Conservation (phyloP, 2,329 filamentous ascomycete species). For the Verticillium zaregamsianum region DNA sequence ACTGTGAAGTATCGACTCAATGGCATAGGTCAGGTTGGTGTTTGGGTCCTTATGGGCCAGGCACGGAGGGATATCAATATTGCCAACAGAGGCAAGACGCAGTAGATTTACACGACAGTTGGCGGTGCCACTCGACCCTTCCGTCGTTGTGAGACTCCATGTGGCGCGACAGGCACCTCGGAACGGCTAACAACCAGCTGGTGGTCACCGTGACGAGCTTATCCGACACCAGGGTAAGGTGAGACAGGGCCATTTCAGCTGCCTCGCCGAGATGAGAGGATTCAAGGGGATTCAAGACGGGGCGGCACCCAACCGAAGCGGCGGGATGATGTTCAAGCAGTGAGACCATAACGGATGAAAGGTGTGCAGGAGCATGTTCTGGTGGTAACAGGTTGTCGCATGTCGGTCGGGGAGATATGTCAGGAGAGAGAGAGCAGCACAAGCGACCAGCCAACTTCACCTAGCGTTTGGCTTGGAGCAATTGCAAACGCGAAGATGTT, state of each 20-base stretch:
- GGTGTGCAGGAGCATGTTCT: not conserved
- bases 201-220: not conserved
- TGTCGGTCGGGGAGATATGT: too few relatives aligned
- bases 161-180: not conserved
- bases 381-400: not conserved
- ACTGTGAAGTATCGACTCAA: not conserved
- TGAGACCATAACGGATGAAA: not conserved
- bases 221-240: not conserved
- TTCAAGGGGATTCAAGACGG: not conserved
- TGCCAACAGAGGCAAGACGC: not conserved
- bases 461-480: too few relatives aligned
- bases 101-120: not conserved
- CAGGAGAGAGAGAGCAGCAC: too few relatives aligned
- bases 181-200: not conserved
- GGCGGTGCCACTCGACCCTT: not conserved
- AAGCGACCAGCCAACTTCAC: too few relatives aligned
- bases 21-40: not conserved
- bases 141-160: not conserved
- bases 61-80: not conserved
- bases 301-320: not conserved
- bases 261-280: not conserved
- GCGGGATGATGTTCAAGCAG: not conserved
- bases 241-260: not conserved
- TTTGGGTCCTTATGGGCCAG: not conserved
- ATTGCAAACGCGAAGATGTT: too few relatives aligned